phyloP scores from a whole-genome alignment of 2,329 filamentous ascomycete species.

The Fusarium keratoplasticum region DNA sequence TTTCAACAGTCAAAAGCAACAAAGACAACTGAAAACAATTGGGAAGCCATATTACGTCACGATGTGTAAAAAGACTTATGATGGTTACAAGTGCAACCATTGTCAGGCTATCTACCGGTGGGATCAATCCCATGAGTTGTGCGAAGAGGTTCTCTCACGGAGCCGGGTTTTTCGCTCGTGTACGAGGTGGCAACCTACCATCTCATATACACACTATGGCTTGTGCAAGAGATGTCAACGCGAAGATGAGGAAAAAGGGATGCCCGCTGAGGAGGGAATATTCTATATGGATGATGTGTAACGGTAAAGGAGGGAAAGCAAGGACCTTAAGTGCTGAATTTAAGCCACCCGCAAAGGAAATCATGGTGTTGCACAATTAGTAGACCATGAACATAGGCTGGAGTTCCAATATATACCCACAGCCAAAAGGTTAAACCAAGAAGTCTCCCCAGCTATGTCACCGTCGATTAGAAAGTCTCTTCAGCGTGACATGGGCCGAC shows the following conservation, averaged over 20 bases:
- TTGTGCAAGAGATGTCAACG: not conserved
- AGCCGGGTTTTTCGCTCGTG: not conserved
- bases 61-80: not conserved
- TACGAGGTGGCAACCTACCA: not conserved
- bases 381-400: not conserved
- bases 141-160: not conserved
- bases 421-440: not conserved
- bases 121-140: not conserved
- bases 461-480: fast-evolving
- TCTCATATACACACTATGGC: not conserved
- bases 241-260: not conserved
- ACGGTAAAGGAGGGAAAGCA: not conserved
- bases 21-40: not conserved
- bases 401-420: not conserved
- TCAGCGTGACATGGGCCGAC: not conserved
- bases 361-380: not conserved
- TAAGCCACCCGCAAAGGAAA: not conserved
- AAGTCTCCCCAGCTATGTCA: not conserved
- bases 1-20: not conserved
- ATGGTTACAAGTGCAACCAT: not conserved
- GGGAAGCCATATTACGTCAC: not conserved
- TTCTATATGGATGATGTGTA: not conserved
- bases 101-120: not conserved
- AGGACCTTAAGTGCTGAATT: not conserved
- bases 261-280: not conserved